Evolutionary conservation across 768 basidiomycete genomes (phyloP).

Genomic region (Mycena vitilis): DNA sequence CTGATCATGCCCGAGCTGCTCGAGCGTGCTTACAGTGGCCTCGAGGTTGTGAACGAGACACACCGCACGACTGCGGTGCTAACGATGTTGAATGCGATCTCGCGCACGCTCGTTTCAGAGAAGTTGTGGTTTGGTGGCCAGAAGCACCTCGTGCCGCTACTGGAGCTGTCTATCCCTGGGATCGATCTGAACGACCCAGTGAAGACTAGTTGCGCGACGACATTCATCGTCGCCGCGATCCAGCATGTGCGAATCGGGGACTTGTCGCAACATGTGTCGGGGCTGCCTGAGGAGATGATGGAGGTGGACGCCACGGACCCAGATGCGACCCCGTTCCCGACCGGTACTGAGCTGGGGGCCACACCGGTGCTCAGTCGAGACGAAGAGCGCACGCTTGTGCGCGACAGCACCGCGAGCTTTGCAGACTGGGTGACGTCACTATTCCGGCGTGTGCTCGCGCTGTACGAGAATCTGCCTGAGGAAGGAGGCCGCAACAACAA

Average conservation of each 20-base stretch:
- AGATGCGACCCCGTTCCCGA: constrained; percentile 60
- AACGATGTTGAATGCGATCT: constrained; percentile 82
- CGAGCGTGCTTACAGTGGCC: constrained; percentile 89
- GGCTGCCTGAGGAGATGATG: constrained; percentile 67
- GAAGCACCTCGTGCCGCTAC: constrained; percentile 86
- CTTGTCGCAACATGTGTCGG: constrained; percentile 71
- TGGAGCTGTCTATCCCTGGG: constrained; percentile 91
- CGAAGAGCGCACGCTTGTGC: constrained; percentile 78
- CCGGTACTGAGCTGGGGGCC: constrained; percentile 58
- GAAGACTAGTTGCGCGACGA: constrained; percentile 84
- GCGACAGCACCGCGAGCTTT: constrained; percentile 83
- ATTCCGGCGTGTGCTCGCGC: constrained; percentile 79
- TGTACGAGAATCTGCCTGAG: constrained; percentile 95
- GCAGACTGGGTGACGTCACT: constrained; percentile 87
- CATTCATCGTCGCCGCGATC: constrained; percentile 79
- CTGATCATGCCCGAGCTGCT: constrained; percentile 92
- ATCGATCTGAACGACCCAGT: constrained; percentile 90
- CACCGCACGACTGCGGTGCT: constrained; percentile 93
- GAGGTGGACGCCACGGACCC: constrained; percentile 57
- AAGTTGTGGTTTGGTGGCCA: constrained; percentile 87
- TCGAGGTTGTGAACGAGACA: constrained; percentile 96
- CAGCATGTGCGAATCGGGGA: constrained; percentile 86
- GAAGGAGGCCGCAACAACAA: constrained; percentile 90
- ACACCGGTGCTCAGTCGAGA: constrained; percentile 61
- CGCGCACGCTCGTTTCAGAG: constrained; percentile 82